A percentile compares a stretch with the other conserved stretches of the same genome.
Conservation (phyloP, 1,284 basidiomycete genomes). For the Papiliotrema terrestris region DNA sequence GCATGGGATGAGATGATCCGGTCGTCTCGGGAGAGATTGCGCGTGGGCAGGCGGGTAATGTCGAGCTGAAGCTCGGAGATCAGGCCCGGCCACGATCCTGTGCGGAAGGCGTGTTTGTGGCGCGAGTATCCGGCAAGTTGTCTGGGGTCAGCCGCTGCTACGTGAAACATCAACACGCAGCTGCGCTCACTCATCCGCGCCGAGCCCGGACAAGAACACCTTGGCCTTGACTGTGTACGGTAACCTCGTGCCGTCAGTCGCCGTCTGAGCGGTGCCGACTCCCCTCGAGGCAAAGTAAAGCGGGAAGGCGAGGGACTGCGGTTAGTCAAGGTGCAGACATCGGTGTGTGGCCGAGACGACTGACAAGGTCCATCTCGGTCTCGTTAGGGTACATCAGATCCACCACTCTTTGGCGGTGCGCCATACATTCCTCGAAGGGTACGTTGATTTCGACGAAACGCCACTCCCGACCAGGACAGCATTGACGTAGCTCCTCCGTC, state of each 20-base stretch:
- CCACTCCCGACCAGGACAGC: slow-evolving; percentile 76
- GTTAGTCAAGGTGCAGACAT: background rate
- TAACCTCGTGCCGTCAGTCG: slow-evolving; percentile 44
- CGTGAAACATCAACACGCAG: background rate
- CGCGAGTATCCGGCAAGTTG: slow-evolving; percentile 90
- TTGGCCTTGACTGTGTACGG: slow-evolving; percentile 70
- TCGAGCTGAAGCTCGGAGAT: slow-evolving; percentile 87
- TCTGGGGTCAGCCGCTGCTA: slow-evolving; percentile 17
- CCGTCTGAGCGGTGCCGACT: slow-evolving; percentile 56
- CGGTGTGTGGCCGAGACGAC: slow-evolving; percentile 20
- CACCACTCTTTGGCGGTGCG: slow-evolving; percentile 59
- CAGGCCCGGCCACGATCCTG: slow-evolving; percentile 66
- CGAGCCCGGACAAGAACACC: slow-evolving; percentile 86
- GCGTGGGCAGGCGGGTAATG: slow-evolving; percentile 78
- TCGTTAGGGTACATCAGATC: slow-evolving; percentile 73
- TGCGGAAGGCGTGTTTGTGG: slow-evolving; percentile 72
- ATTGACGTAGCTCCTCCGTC: slow-evolving; percentile 64
- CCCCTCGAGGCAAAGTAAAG: slow-evolving; percentile 90
- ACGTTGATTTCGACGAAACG: slow-evolving; percentile 90
- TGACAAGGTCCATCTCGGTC: slow-evolving; percentile 89
- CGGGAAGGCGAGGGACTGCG: slow-evolving; percentile 81
- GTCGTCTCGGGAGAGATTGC: slow-evolving; percentile 93
- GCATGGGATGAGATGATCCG: slow-evolving; percentile 82
- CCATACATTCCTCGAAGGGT: slow-evolving; percentile 69
- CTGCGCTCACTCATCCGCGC: slow-evolving; percentile 71